Base-by-base conservation (phyloP, 495 filamentous ascomycete genomes). In the Daldinia vernicosa region DNA sequence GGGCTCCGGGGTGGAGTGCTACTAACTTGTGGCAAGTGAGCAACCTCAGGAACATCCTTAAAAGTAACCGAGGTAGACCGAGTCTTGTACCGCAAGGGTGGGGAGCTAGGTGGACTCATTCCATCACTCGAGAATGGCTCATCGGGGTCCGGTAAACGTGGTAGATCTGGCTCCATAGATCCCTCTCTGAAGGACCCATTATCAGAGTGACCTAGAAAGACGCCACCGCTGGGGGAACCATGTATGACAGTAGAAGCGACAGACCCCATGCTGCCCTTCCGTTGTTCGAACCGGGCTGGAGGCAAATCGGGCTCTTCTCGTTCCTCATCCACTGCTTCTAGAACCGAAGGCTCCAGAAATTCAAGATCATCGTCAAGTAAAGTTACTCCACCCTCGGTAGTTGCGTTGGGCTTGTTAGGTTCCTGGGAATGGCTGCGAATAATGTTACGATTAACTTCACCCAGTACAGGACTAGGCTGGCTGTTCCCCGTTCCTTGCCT, bases 321-420 rank as follows among this genome's bases (percentile, higher is more conserved):
- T 57, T 79, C 74, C 32, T 76, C 72, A 45, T 74, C 71, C 40
- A 76, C 69, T 4, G 72, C 64, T 45, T 78, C 74, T 51, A 75
- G 27, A 30, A 74, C 53, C 2, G 76, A 85, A 19, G 78, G 83
- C 22, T 82, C 80, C 32, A 87, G 72, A 28, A 75, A 81, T 39
- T 82, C 80, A 43, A 83, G 71, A 26, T 88, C 80, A 27, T 88
- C 81, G 17, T 88, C 86, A 32, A 32, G 63, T 26, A 55, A 51
- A 40, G 54, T 12, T 22, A 68, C 30, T 15, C 66, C 63, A 17
- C 30, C 54, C 28, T 24, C 47, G 57, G 15, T 17, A 32, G 32
- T 9, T 33, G 14, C n/a, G 9, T 55, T 60, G 3, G 52, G 40
- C 14, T 70, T 73, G 33, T 65, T 66, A n/a, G 15, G 28, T 47